These are phyloP conservation scores for Calonectria crousiana DNA, from an alignment of 2,329 filamentous ascomycete genomes.

Conservation along the genomic window DNA sequence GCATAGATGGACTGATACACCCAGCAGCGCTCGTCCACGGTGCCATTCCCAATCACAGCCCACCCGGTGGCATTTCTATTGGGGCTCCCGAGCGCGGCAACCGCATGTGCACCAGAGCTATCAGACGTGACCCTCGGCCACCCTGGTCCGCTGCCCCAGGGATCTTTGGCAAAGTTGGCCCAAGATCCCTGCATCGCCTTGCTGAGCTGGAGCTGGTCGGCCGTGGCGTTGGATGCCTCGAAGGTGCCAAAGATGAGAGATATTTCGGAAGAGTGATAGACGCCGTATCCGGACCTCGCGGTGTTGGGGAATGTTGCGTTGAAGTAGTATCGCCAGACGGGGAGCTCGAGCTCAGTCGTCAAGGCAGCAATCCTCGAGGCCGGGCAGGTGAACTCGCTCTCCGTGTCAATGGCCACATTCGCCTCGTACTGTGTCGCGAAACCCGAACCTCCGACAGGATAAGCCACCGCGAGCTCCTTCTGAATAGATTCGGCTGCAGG, in stretches of 20 bases:
- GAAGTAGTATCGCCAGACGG: neutral
- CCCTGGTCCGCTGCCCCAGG: neutral
- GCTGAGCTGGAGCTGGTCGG: neutral
- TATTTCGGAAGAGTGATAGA: neutral
- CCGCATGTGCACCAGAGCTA: neutral
- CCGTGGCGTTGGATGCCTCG: neutral
- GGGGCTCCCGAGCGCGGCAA: neutral
- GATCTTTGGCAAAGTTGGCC: neutral
- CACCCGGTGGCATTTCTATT: neutral
- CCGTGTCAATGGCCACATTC: neutral
- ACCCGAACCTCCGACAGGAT: neutral
- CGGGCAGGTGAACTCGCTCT: neutral
- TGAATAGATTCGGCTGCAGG: neutral
- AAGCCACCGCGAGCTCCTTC: neutral
- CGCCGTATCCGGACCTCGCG: neutral
- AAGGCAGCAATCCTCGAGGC: neutral
- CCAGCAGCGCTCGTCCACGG: neutral
- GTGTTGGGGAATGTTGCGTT: neutral
- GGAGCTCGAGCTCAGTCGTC: neutral
- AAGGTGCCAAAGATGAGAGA: neutral
- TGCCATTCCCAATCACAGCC: neutral
- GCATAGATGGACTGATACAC: neutral
- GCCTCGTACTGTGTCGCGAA: neutral
- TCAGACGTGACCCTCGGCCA: neutral
- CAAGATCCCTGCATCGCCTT: neutral